Percentiles rank a stretch among this genome's conserved stretches.
These are phyloP conservation scores for Medicago truncatula DNA, from an alignment of 306 rosid genomes.

Conservation along the genomic window MtrunA17r5.0-ANR NC_053048.1:10683501-10684000, in stretches of 20 bases:
- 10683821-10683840: background rate
- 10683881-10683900: slow-evolving; percentile 14
- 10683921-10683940: slow-evolving; percentile 9
- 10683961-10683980: background rate
- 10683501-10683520: background rate
- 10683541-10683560: background rate
- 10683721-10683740: background rate
- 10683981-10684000: background rate
- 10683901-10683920: slow-evolving; percentile 6
- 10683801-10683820: background rate
- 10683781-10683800: slow-evolving; percentile 10
- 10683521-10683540: background rate
- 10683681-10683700: slow-evolving; percentile 1
- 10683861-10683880: background rate
- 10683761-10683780: slow-evolving; percentile 19
- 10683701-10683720: background rate
- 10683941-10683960: background rate
- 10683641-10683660: background rate
- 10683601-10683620: background rate
- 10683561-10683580: background rate
- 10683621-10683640: background rate
- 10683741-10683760: background rate
- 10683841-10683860: background rate
- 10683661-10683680: background rate
- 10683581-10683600: background rate